Evolutionary conservation across 106 monocot genomes (phyloP).

Genomic region (Phalaenopsis equestris): DNA sequence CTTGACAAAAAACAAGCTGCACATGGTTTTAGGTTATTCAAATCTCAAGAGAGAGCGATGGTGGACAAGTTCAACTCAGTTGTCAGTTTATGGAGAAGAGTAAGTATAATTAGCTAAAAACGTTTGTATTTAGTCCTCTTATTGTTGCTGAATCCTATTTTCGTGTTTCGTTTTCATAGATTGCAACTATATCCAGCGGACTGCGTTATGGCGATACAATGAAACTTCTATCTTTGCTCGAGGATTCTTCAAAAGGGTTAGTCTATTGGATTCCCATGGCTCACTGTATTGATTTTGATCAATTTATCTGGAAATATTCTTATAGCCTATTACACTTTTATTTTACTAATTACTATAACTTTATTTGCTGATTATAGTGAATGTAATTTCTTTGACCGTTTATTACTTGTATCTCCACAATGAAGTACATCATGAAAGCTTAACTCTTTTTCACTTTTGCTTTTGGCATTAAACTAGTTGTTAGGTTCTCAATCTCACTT

Average conservation of each 20-base stretch:
- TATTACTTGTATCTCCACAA: not conserved
- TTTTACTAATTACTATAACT: not conserved
- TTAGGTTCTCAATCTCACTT: too few species aligned
- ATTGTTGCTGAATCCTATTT: conserved; percentile 3
- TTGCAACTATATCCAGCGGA: conserved; percentile 64
- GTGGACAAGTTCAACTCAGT: conserved; percentile 84
- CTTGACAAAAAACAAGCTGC: conserved; percentile 66
- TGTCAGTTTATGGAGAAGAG: conserved; percentile 84
- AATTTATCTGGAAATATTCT: not conserved
- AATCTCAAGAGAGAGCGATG: conserved; percentile 51
- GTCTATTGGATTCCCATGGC: not conserved
- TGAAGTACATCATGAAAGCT: too few species aligned
- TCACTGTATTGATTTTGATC: not conserved
- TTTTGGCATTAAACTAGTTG: too few species aligned
- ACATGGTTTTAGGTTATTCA: conserved; percentile 70
- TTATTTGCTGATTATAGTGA: not conserved
- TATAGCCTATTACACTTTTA: not conserved
- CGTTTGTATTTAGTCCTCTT: not conserved
- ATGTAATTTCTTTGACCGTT: not conserved
- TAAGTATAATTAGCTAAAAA: conserved; percentile 23
- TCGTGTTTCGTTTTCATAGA: conserved; percentile 27
- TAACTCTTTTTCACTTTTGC: too few species aligned
- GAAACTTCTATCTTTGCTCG: conserved; percentile 60
- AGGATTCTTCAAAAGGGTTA: conserved; percentile 75
- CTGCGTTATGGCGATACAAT: conserved; percentile 71